Base-by-base conservation (phyloP, 2,329 filamentous ascomycete genomes). In the Neonectria sp. region DNA sequence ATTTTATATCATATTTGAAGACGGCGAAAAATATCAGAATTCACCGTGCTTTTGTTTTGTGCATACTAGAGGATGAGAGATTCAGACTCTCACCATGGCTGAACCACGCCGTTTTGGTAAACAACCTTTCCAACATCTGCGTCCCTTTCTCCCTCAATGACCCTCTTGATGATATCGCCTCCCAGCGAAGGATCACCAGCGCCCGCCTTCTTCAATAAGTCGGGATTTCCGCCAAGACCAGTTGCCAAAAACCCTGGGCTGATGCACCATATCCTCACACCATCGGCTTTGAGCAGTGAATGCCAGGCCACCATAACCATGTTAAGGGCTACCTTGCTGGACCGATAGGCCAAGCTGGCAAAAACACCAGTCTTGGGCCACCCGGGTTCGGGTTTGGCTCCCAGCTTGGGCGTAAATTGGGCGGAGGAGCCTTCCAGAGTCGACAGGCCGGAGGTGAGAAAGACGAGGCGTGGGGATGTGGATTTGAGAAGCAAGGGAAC, bases 381-480 rank as follows among this genome's bases (percentile, higher is more conserved):
- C 2, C 61, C 55, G 3, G 25, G 11, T 4, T 49, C 37, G 1
- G 24, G 12, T 5, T 37, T 12, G 4, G 27, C 17, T 2, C 9
- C 6, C 1, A 55, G 4, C 29, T 33, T 46, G 24, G 61, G 55
- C 12, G 40, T 17, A 6, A 59, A 33, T 4, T 9, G 24, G 27
- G 21, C 33, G 29, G 29, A 64, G 27, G 37, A 27, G 17, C 61
- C 61, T 7, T 53, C 29, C 2, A 64, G 55, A 0, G 61, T 64
- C 11, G 61, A 64, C 4, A 55, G 46, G 21, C 55, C 84, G 1
- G 76, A 79, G 6, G 84, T 84, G 52, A 89, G 73, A 76, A 89
- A 88, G 48, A 87, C 63, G 57, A 89, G 71, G 3, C 86, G 80
- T 0, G 86, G 84, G 13, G 83, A 81, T 0, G 77, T 56, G 0